Conservation (phyloP, 2,329 filamentous ascomycete species). For the Dothiorella sarmentorum region DNA sequence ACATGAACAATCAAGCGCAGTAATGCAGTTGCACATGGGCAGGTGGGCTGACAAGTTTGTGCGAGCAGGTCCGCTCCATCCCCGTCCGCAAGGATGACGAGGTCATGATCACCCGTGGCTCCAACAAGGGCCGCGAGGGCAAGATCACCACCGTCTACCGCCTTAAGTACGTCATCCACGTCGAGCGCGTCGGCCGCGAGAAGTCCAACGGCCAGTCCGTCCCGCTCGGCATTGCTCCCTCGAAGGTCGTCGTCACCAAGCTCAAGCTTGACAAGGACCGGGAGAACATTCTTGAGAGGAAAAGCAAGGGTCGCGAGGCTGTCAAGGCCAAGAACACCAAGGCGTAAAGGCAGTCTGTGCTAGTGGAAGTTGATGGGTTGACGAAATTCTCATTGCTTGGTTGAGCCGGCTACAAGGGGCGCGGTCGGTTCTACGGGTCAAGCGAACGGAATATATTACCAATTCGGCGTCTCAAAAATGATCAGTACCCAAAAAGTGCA, state of each 20-base stretch:
- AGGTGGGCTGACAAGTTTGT: constrained; percentile 13
- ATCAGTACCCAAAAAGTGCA: constrained; percentile 26
- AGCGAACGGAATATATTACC: constrained; percentile 40
- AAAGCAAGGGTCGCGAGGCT: constrained; percentile 75
- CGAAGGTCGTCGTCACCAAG: constrained; percentile 98
- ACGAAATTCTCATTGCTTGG: constrained; percentile 38
- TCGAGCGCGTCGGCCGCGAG: constrained; percentile 94
- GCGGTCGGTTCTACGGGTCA: constrained; percentile 31
- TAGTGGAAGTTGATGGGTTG: constrained; percentile 30
- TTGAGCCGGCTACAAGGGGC: constrained; percentile 29
- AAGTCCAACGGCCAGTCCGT: constrained; percentile 97
- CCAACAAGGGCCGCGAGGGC: constrained; percentile 97
- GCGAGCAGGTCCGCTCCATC: constrained; percentile 77
- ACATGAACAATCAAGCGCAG: neutral
- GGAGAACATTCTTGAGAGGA: constrained; percentile 82
- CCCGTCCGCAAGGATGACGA: constrained; percentile 68
- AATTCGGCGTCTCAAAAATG: constrained; percentile 29
- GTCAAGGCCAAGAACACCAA: constrained; percentile 61
- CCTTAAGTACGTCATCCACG: constrained; percentile 87
- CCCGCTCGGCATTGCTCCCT: constrained; percentile 89
- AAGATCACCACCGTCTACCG: constrained; percentile 88
- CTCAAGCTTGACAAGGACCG: constrained; percentile 96
- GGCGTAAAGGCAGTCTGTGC: constrained; percentile 42
- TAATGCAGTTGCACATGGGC: neutral
- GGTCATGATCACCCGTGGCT: constrained; percentile 86